A percentile compares a stretch with the other conserved stretches of the same genome.
phyloP scores from a whole-genome alignment of 2,329 filamentous ascomycete species.

The Phaeoacremonium minimum region DNA sequence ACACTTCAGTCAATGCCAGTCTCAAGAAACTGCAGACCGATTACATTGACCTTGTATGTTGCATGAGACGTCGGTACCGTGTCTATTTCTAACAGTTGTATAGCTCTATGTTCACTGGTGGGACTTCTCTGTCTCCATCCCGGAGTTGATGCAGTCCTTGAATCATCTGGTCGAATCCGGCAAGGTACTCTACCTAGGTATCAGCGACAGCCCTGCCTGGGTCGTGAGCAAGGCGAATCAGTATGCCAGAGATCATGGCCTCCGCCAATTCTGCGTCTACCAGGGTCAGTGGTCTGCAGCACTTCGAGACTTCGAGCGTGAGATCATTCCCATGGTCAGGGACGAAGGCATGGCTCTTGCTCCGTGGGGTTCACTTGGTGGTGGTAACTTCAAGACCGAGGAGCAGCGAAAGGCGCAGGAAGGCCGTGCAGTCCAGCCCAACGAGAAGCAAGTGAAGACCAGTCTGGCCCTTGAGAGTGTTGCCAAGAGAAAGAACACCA shows the following conservation, averaged over 20 bases:
- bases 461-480: slow-evolving; percentile 45
- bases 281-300: slow-evolving; percentile 60
- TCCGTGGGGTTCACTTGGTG: slow-evolving; percentile 49
- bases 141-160: slow-evolving; percentile 56
- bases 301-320: slow-evolving; percentile 60
- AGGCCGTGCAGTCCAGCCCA: slow-evolving; percentile 33
- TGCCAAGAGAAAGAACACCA: slow-evolving; percentile 34
- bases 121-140: slow-evolving; percentile 50
- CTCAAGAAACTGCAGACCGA: slow-evolving; percentile 59
- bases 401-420: slow-evolving; percentile 22
- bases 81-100: slow-evolving; percentile 1
- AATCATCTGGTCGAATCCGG: slow-evolving; percentile 45
- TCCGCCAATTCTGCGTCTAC: slow-evolving; percentile 58
- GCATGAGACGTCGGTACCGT: slow-evolving; percentile 1
- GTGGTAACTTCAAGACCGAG: slow-evolving; percentile 27
- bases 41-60: slow-evolving; percentile 60
- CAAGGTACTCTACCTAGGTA: slow-evolving; percentile 56
- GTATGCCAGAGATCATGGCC: slow-evolving; percentile 50
- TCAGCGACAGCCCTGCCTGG: slow-evolving; percentile 68
- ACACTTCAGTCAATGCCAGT: slow-evolving; percentile 49
- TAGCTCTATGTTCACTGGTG: slow-evolving; percentile 49
- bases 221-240: slow-evolving; percentile 40
- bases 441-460: slow-evolving; percentile 47
- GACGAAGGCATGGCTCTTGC: slow-evolving; percentile 55
- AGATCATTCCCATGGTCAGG: slow-evolving; percentile 63